Evolutionary conservation across 2,329 filamentous ascomycete genomes (phyloP).

Genomic region (Myriangium duriaei): DNA sequence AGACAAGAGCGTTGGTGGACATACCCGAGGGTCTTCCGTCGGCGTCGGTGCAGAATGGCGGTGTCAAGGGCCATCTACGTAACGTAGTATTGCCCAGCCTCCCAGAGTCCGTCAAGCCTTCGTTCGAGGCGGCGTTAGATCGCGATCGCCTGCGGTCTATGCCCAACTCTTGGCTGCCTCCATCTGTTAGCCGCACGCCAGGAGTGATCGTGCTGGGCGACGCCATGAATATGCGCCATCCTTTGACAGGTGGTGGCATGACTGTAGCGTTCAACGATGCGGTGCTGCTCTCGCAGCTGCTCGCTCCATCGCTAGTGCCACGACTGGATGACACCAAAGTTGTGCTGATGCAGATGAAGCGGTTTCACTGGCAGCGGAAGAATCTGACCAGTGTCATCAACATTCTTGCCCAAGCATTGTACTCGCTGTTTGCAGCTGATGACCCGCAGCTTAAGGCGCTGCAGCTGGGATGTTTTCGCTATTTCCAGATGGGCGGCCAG

Average conservation of each 20-base stretch:
- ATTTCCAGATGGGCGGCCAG: slow-evolving; percentile 66
- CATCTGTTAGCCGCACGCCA: slow-evolving; percentile 56
- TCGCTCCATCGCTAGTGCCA: slow-evolving; percentile 57
- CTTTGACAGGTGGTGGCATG: slow-evolving; percentile 93
- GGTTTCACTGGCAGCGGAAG: slow-evolving; percentile 84
- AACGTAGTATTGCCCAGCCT: slow-evolving; percentile 70
- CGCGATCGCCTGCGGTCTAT: slow-evolving; percentile 71
- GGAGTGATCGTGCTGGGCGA: slow-evolving; percentile 79
- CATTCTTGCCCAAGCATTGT: slow-evolving; percentile 90
- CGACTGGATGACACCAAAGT: slow-evolving; percentile 53
- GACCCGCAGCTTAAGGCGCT: slow-evolving; percentile 65
- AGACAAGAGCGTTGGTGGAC: slow-evolving; percentile 83
- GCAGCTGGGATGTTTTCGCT: slow-evolving; percentile 81
- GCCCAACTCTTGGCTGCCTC: slow-evolving; percentile 90
- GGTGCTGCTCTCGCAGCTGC: slow-evolving; percentile 59
- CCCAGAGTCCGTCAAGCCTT: slow-evolving; percentile 57
- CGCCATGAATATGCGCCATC: slow-evolving; percentile 98
- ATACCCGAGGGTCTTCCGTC: slow-evolving; percentile 66
- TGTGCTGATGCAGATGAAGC: slow-evolving; percentile 55
- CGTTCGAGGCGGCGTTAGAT: slow-evolving; percentile 64
- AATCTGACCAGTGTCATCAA: slow-evolving; percentile 78
- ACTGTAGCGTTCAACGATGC: slow-evolving; percentile 94
- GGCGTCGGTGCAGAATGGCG: slow-evolving; percentile 61
- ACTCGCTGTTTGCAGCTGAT: slow-evolving; percentile 79
- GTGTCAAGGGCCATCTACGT: slow-evolving; percentile 71